phyloP scores from a whole-genome alignment of 2,329 filamentous ascomycete genomes.

The Botrytis porri region DNA sequence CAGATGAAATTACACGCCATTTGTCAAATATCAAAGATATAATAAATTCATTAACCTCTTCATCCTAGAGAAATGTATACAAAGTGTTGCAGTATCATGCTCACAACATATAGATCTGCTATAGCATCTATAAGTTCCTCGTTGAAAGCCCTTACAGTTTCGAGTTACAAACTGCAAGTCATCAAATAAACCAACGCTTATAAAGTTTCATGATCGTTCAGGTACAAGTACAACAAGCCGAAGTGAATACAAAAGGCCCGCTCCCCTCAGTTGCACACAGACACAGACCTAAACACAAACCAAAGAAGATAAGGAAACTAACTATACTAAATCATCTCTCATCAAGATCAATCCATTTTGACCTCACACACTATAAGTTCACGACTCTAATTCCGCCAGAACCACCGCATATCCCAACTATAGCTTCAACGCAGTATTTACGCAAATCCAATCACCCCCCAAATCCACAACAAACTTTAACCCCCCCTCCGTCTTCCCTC shows the following conservation, averaged over 20 bases:
- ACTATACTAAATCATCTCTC: no score
- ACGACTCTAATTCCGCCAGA: no score
- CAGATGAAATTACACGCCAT: background rate
- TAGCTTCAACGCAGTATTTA: rapidly evolving
- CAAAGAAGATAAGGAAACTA: background rate
- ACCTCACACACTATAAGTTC: background rate
- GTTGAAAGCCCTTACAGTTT: no score
- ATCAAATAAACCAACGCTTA: no score
- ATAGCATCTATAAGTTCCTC: rapidly evolving
- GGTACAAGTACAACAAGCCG: background rate
- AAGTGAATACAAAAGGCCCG: background rate
- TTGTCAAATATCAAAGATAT: background rate
- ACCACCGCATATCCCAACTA: rapidly evolving
- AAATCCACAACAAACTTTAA: background rate
- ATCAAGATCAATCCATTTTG: background rate
- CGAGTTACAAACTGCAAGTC: no score
- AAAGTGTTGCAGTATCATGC: background rate
- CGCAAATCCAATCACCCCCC: background rate
- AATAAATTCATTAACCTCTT: background rate
- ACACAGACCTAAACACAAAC: background rate
- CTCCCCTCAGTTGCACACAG: background rate
- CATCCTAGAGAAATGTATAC: background rate
- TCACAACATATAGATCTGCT: no score
- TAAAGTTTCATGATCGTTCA: no score
- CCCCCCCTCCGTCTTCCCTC: background rate